Evolutionary conservation across 2,329 filamentous ascomycete species (phyloP), one percentile per base, ranked within the genome.

Genomic region (Pseudogymnoascus sp.): DNA sequence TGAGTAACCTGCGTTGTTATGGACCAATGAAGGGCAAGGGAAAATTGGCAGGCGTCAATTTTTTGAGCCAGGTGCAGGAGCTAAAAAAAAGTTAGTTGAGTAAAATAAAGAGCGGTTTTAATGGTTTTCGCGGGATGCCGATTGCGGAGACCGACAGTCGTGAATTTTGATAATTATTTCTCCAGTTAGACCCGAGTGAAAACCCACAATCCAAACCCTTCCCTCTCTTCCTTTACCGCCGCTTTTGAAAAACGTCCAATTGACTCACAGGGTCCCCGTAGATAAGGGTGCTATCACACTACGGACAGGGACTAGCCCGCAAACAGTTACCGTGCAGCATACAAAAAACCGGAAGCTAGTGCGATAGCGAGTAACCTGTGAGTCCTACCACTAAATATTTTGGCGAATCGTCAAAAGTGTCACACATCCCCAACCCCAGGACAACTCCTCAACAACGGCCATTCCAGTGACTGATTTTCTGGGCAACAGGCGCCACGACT

Each of bases 391-490:
- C 6, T 43, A 54, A 54, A 54, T 54, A 54, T 54, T 54, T 54
- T 54, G 47, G 47, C 47, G 47, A 54, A 12, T 30, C 47, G 43
- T 18, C 47, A 2, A 32, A 32, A 54, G 47, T 34, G 47, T 34
- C 22, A 63, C 35, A 43, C 61, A n/a, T 34, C 57, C 28, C 58
- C 25, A 57, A 20, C 47, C 59, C 57, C 57, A 38, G 37, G 57
- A 34, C 30, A 61, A 50, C 61, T 47, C 37, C 62, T 61, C 54
- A 58, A 61, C 57, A 28, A 62, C 62, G 61, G 43, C 9, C 50
- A 62, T 37, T 22, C 37, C 34, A 39, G 14, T 18, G 43, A 30
- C 30, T 59, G 22, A 37, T 28, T 59, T 28, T 62, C 50, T 61
- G 60, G 57, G 30, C 41, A 60, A 37, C 41, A 59, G 59, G 41